Evolutionary conservation across 2,329 filamentous ascomycete species (phyloP), one percentile per base, ranked within the genome.

Genomic region (Bertia moriformis): DNA sequence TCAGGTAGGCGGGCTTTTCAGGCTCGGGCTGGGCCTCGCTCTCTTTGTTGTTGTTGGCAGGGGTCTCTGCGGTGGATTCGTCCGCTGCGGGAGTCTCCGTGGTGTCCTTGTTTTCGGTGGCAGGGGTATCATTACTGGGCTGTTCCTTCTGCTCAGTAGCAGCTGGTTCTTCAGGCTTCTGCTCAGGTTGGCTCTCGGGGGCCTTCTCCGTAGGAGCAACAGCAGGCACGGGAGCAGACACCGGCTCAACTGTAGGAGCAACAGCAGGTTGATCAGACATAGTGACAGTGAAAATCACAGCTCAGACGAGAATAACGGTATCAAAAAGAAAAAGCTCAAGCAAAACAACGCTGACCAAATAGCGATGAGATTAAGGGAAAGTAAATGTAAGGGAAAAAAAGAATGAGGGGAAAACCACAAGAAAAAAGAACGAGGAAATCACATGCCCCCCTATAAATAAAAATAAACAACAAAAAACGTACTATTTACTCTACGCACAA

Each of bases 31-130:
- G 10, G 10, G 10, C 32, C 15, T 35, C 24, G 10, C n/a, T 29
- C 10, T 10, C 49, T 1, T 24, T 20, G 15, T 38, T 35, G 39
- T 29, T 3, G 41, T 38, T 7, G 4, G 33, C 13, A 38, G 39
- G 4, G 3, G 33, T 38, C 15, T 37, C 39, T 4, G 29, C 32
- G 14, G 37, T 20, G 4, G 40, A 18, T 18, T 32, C 40, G n/a
- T 38, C 27, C 33, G 37, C 33, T 4, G 41, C 5, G 7, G 41
- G 18, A 29, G 41, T 20, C 13, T 19, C 18, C n/a, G n/a, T n/a
- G n/a, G n/a, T n/a, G n/a, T n/a, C n/a, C n/a, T n/a, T n/a, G n/a
- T n/a, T n/a, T n/a, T n/a, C 32, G 15, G 32, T 15, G 15, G 32
- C 32, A 35, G 32, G 12, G 15, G 32, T 17, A 27, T 35, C 32